Evolutionary conservation across 352 stramenopile genomes (phyloP), one percentile per base, ranked within the genome.

Genomic region (Phytophthora melonis): DNA sequence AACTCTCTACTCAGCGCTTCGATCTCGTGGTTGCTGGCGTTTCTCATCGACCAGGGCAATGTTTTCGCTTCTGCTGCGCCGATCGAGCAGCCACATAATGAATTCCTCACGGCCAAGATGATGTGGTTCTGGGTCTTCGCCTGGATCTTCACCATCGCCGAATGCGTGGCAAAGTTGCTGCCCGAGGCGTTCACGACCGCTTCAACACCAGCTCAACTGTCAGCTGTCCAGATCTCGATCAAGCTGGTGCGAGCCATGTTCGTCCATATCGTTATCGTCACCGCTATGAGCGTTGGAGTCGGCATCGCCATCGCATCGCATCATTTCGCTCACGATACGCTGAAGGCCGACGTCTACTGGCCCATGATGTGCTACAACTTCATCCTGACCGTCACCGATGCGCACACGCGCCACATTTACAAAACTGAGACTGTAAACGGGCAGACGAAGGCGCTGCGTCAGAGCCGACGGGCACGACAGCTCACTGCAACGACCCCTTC

Each of bases 331-430:
- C 58, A 63, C 36, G 21, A 62, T 11, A 66, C 34, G 49, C 57
- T 70, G 13, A 70, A 71, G 50, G 53, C 56, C 8, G 62, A 71
- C 25, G 52, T 71, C 3, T 71, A 75, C 21, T 75, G 68, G 68
- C 58, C 68, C 6, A 63, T 75, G 68, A 57, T 66, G 32, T 75
- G 68, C 68, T 75, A 68, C 58, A 64, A 71, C 50, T 71, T 79
- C 27, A 58, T 79, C 47, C 50, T 79, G 34, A 69, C 66, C 10
- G 57, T 69, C 30, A 66, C 63, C 2, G 67, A 76, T 36, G 34
- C 67, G 9, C 61, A 73, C 36, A 79, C 72, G 13, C 62, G 63
- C 2, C 58, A 73, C 14, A 67, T 79, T 52, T 74, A 74, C 34
- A 52, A 59, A 16, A 10, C 30, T 27, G 45, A 73, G 32, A 79